Evolutionary conservation across 768 basidiomycete genomes (phyloP).

Genomic region (Strobilomyces dryophilus): DNA sequence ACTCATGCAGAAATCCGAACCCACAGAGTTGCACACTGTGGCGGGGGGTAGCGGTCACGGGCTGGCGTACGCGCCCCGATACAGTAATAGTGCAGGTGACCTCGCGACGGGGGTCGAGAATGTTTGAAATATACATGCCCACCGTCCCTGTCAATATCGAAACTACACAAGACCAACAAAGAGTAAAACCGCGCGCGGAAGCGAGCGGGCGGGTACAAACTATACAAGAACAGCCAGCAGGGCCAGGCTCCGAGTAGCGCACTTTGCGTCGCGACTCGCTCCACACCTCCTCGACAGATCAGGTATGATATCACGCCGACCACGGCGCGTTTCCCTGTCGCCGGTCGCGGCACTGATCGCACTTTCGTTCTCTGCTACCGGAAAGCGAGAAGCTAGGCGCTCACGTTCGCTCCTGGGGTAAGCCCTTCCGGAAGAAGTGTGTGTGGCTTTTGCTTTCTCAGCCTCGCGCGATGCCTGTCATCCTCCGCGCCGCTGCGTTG

Average conservation of each 20-base stretch:
- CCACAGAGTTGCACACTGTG: no score
- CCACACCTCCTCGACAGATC: conserved; percentile 17
- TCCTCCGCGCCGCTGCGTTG: conserved; percentile 28
- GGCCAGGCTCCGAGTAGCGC: conserved; percentile 7
- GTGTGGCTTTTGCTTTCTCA: conserved; percentile 52
- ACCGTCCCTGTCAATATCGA: neutral
- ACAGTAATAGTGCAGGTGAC: no score
- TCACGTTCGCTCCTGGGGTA: conserved; percentile 20
- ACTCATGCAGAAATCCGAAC: no score
- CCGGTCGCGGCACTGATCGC: neutral
- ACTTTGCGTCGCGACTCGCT: conserved; percentile 3
- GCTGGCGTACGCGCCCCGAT: no score
- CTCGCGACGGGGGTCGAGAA: no score
- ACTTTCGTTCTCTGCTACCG: neutral
- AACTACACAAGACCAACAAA: neutral
- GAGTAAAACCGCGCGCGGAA: neutral
- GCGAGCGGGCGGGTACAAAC: neutral
- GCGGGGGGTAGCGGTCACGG: no score
- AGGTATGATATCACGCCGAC: conserved; percentile 5
- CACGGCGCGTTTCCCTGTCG: conserved; percentile 1
- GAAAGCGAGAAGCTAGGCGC: conserved; percentile 8
- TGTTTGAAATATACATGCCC: conserved; percentile 5
- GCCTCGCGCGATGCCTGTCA: conserved; percentile 34
- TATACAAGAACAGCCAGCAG: conserved; percentile 14
- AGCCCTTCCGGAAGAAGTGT: conserved; percentile 25